Base-by-base conservation (phyloP, 1,284 basidiomycete species). In the Ganoderma sinense region DNA sequence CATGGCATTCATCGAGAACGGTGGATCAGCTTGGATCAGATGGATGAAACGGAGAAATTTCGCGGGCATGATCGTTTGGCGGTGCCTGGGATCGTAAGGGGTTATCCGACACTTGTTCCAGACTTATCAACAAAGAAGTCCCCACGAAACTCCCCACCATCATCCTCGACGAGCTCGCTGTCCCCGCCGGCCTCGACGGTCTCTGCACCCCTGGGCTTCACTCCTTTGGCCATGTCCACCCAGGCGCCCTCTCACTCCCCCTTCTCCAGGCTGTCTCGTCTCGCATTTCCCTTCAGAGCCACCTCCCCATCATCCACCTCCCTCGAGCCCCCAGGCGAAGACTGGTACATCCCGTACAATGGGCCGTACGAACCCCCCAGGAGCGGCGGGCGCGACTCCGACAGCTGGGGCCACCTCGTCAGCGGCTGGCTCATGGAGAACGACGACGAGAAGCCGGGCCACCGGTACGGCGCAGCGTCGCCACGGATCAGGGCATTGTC, bases 311-410 rank as follows among this genome's bases (percentile, higher is more conserved):
- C 77, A 29, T 74, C 78, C 5, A 66, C 69, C 66, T 62, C 74
- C 43, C 69, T 71, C 51, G 72, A 69, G 20, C 68, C 71, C 33
- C 65, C 72, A 61, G 23, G 66, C 53, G 86, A 88, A 31, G 85
- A 89, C 66, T 89, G 88, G 88, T 89, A 88, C 78, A 88, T 88
- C 68, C 88, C 89, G 0, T 89, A 91, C 82, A 88, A 86, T 72
- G 89, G 89, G 1, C 88, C 89, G 2, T 86, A 86, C 77, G 89
- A 80, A 20, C 87, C 86, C 13, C 77, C 75, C 33, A 70, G 69
- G 45, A 75, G 67, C 48, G 26, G 10, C 72, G 77, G 67, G 69
- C 72, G 75, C 74, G 78, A 81, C 36, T 80, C 85, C 65, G 85
- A 87, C 75, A 88, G 85, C 74, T 87, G 86, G 84, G 85, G 85